A percentile compares a stretch with the other conserved stretches of the same genome.
phyloP scores from a whole-genome alignment of 192 early-diverging fungal genomes.

The Fimicolochytrium jonesii region DNA sequence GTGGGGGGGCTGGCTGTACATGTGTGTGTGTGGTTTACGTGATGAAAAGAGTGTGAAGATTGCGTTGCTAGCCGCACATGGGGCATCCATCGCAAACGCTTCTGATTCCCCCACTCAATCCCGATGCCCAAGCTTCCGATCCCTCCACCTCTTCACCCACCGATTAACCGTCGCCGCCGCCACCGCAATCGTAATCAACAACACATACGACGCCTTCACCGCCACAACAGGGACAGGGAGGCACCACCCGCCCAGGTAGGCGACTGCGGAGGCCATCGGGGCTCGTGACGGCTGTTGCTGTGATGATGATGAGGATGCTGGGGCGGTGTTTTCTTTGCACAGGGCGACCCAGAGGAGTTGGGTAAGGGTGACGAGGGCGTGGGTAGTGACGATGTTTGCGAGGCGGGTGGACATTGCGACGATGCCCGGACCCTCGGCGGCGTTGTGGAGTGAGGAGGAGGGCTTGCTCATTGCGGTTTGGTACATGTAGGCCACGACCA shows the following conservation, averaged over 20 bases:
- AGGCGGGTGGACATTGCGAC: background rate
- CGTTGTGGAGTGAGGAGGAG: background rate
- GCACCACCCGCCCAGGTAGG: conserved; percentile 2
- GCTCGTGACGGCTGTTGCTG: background rate
- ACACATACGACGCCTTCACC: conserved; percentile 13
- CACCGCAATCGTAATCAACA: conserved; percentile 12
- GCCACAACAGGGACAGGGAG: conserved; percentile 8
- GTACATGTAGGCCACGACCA: conserved; percentile 2
- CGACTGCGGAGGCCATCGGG: background rate
- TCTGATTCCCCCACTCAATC: too few relatives aligned
- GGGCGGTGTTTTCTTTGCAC: background rate
- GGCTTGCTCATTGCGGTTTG: background rate
- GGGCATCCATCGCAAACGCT: too few relatives aligned
- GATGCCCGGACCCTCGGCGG: too few relatives aligned
- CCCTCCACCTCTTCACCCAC: conserved; percentile 16
- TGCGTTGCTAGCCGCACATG: too few relatives aligned
- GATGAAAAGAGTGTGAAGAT: too few relatives aligned
- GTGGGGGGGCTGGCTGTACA: too few relatives aligned
- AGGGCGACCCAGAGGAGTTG: background rate
- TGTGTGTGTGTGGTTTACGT: too few relatives aligned
- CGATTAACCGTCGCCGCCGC: background rate
- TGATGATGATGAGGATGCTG: background rate
- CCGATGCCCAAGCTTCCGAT: conserved; percentile 12
- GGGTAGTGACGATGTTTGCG: background rate
- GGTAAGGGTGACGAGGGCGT: conserved; percentile 6